Base-by-base conservation (phyloP, 768 basidiomycete genomes). In the Boletus subcaerulescens region DNA sequence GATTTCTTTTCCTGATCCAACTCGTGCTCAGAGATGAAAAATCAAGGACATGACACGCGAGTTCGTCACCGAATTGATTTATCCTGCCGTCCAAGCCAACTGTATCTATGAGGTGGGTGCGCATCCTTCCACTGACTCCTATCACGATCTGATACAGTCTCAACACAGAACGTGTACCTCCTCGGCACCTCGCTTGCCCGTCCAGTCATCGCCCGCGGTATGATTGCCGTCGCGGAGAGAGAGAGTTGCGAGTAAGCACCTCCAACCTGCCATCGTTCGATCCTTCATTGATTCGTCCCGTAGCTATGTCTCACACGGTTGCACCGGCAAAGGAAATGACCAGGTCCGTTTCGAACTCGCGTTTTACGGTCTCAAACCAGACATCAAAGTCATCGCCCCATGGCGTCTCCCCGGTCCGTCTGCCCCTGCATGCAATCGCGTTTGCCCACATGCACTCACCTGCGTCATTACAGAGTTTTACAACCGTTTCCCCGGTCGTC, bases 261-360 rank as follows among this genome's bases (percentile, higher is more conserved):
- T 1, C 3, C 17, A 22, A 3, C 17, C 0, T 26, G 0, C 45
- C 29, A 22, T 45, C 14, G 18, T 35, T 12, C 15, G n/a, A 33
- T n/a, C 40, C 47, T 18, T 53, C 24, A 50, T 39, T 35, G 24
- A 35, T 4, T 48, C 31, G 18, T 40, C 20, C 24, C 35, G 14
- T 45, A 96, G 94, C 72, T 99, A 82, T 69, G 96, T 98, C 58
- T 85, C 96, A 24, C 97, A 98, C 74, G 97, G 97, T 24, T 99
- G 97, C 81, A 99, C 97, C 48, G 97, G 97, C 50, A 99, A 99
- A 79, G 97, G 97, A 50, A 99, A 99, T 73, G 97, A 99, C 73
- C 97, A 99, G 75, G 97, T 99, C 65, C 92, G 97, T 57, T 99
- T 98, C 73, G 97, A 99, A 70, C 86, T 98, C 52, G 94, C 97